Evolutionary conservation across 2,329 filamentous ascomycete genomes (phyloP).

Genomic region (Fusarium transvaalense): DNA sequence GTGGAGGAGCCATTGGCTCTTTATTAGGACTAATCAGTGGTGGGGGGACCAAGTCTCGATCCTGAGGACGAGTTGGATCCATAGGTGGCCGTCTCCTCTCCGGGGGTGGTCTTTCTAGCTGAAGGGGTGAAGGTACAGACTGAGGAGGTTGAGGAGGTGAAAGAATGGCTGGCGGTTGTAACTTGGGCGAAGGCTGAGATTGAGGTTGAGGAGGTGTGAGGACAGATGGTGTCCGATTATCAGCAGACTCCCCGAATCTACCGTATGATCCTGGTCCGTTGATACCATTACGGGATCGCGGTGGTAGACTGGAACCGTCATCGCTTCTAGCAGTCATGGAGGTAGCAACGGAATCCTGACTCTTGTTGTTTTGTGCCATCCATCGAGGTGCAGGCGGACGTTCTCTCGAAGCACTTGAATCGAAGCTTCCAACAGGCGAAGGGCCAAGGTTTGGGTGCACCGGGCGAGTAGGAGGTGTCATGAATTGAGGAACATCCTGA

Average conservation of each 20-base stretch:
- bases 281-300: constrained; percentile 66
- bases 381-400: constrained; percentile 61
- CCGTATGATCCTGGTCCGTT: constrained; percentile 55
- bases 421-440: constrained; percentile 66
- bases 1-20: constrained; percentile 62
- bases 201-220: constrained; percentile 43
- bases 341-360: constrained; percentile 68
- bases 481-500: constrained; percentile 49
- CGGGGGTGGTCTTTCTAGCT: constrained; percentile 63
- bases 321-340: constrained; percentile 63
- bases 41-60: constrained; percentile 69
- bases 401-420: constrained; percentile 59
- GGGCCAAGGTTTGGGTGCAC: constrained; percentile 57
- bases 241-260: constrained; percentile 54
- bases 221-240: constrained; percentile 35
- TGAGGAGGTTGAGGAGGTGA: constrained; percentile 46
- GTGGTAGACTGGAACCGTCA: constrained; percentile 63
- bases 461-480: constrained; percentile 50
- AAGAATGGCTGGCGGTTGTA: constrained; percentile 37
- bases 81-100: constrained; percentile 76
- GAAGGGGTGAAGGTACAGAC: constrained; percentile 44
- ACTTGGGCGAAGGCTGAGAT: constrained; percentile 45
- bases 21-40: constrained; percentile 67
- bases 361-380: constrained; percentile 65
- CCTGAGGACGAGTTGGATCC: constrained; percentile 68